A percentile compares a stretch with the other conserved stretches of the same genome.
Evolutionary conservation across 257 asterid species (phyloP).

Genomic region (Plantago ovata): DNA sequence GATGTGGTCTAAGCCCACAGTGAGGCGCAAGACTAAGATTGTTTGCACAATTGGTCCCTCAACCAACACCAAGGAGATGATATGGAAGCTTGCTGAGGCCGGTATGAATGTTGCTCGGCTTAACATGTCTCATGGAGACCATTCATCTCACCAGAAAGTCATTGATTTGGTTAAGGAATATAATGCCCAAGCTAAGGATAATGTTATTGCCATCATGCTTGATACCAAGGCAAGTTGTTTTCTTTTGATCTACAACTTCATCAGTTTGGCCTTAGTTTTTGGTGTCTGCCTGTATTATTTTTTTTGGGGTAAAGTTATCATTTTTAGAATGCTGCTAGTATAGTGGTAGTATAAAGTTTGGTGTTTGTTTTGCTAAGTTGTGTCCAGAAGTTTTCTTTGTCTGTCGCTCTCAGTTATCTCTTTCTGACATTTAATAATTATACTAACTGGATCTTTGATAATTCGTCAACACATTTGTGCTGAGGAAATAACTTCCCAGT

Average conservation of each 20-base stretch:
- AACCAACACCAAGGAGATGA: constrained; percentile 83
- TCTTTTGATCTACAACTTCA: not conserved
- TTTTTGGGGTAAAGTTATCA: not conserved
- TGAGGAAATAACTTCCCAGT: too few relatives aligned
- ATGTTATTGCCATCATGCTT: constrained; percentile 97
- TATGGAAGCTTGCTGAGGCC: constrained; percentile 98
- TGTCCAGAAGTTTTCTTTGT: not conserved
- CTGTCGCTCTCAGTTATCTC: not conserved
- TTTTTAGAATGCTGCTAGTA: not conserved
- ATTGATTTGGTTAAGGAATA: constrained; percentile 97
- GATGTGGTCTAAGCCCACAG: constrained; percentile 73
- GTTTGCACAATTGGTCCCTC: constrained; percentile 99
- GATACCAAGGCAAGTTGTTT: constrained; percentile 81
- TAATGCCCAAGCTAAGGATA: constrained; percentile 81
- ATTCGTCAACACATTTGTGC: too few relatives aligned
- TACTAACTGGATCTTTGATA: not conserved
- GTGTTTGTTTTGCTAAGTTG: not conserved
- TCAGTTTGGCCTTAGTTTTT: not conserved
- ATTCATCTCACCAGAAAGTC: constrained; percentile 94
- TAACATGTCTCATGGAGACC: constrained; percentile 99
- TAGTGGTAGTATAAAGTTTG: not conserved
- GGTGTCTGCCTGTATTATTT: not conserved
- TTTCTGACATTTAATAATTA: not conserved
- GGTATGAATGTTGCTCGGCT: constrained; percentile 99
- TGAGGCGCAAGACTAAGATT: constrained; percentile 90